Conservation (phyloP, 139 green algal species). For the Tetradesmus obliquus region DNA sequence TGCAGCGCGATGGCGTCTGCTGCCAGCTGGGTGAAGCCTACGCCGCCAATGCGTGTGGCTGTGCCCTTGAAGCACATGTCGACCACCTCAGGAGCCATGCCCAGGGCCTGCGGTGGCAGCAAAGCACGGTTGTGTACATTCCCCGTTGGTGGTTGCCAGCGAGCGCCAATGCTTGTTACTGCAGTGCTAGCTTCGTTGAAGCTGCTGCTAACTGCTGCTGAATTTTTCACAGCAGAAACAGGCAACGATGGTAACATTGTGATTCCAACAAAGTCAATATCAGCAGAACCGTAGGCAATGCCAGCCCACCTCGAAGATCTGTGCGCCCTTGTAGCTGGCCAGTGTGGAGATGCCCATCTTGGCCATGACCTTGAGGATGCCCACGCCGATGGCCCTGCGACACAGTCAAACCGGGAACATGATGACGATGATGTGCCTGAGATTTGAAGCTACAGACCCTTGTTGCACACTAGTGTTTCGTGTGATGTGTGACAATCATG, state of each 20-base stretch:
- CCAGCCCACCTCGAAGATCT: constrained; percentile 99
- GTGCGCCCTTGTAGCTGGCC: constrained; percentile 96
- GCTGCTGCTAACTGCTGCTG: too few species aligned
- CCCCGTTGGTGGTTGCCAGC: too few species aligned
- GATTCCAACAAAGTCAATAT: too few species aligned
- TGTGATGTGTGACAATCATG: too few species aligned
- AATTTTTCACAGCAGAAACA: too few species aligned
- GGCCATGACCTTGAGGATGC: constrained; percentile 86
- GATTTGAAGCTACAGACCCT: too few species aligned
- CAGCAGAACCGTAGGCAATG: too few species aligned
- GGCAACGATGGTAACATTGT: too few species aligned
- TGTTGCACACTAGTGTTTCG: too few species aligned
- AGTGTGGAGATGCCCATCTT: constrained; percentile 99
- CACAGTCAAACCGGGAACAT: background rate
- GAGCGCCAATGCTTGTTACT: too few species aligned
- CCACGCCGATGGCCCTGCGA: constrained; percentile 54
- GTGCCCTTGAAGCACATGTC: constrained; percentile 91
- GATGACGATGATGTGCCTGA: background rate
- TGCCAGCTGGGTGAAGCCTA: constrained; percentile 68
- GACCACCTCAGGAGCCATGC: constrained; percentile 86
- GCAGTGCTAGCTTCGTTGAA: too few species aligned
- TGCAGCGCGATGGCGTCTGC: constrained; percentile 83
- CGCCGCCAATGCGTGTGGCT: constrained; percentile 83
- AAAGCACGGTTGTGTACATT: too few species aligned
- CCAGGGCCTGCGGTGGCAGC: constrained; percentile 39